Conservation (phyloP, 169 alveolate genomes). For the Babesia ovata region DNA sequence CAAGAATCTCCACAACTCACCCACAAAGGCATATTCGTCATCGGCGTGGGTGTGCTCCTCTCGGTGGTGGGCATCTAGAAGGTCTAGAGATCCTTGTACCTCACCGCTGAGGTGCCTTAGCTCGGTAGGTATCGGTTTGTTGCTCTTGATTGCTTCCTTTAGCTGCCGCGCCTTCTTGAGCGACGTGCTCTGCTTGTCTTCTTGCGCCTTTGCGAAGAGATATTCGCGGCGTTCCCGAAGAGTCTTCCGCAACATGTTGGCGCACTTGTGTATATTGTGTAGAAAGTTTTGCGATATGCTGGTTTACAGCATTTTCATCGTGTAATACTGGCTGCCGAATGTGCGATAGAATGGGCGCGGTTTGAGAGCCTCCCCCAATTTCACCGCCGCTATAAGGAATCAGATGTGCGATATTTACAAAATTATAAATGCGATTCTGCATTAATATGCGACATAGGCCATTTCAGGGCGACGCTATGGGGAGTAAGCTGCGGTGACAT, state of each 20-base stretch:
- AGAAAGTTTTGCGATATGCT: no score
- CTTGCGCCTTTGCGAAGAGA: constrained; percentile 63
- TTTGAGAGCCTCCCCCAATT: not conserved
- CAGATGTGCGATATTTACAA: not conserved
- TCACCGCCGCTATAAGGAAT: not conserved
- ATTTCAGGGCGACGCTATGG: no score
- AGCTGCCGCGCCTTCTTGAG: constrained; percentile 62
- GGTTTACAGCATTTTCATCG: not conserved
- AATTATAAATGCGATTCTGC: not conserved
- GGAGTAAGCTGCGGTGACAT: no score
- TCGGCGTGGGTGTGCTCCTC: constrained; percentile 66
- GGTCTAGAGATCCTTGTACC: constrained; percentile 65
- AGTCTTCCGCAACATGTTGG: constrained; percentile 61
- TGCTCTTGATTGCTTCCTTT: constrained; percentile 55
- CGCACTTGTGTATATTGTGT: no score
- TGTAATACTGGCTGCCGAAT: not conserved
- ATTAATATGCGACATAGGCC: no score
- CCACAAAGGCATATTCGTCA: constrained; percentile 68
- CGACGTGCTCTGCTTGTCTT: constrained; percentile 40
- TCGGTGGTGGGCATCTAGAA: constrained; percentile 53
- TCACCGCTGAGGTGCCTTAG: constrained; percentile 63
- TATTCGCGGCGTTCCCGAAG: constrained; percentile 68
- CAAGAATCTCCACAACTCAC: constrained; percentile 12
- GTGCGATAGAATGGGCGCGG: not conserved
- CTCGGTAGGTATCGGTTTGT: constrained; percentile 69